phyloP scores from a whole-genome alignment of 805 yeast species.

The Deakozyma indianensis region DNA sequence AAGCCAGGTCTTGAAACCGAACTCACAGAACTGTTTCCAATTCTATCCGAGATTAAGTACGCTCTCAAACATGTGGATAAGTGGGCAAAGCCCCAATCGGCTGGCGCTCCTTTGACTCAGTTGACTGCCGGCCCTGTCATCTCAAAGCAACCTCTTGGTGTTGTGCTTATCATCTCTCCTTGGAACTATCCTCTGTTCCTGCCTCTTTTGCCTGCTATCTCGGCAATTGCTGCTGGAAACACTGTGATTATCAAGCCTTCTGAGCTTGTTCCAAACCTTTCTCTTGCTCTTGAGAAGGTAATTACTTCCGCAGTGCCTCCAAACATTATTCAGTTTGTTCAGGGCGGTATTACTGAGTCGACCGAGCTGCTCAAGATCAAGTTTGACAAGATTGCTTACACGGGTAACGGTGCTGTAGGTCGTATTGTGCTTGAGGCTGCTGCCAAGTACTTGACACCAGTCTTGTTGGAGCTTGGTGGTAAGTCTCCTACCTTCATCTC shows the following conservation, averaged over 20 bases:
- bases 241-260: slow-evolving; percentile 62
- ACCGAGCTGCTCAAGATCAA: slow-evolving; percentile 43
- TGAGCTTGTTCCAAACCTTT: slow-evolving; percentile 53
- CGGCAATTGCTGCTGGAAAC: slow-evolving; percentile 81
- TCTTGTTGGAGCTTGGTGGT: slow-evolving; percentile 77
- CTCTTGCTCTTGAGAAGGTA: slow-evolving; percentile 40
- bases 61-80: slow-evolving; percentile 43
- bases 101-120: slow-evolving; percentile 15
- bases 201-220: slow-evolving; percentile 49
- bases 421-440: slow-evolving; percentile 65
- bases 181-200: slow-evolving; percentile 69
- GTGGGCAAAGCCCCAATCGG: slow-evolving; percentile 43
- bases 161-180: slow-evolving; percentile 59
- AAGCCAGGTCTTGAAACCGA: slow-evolving; percentile 50
- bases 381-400: slow-evolving; percentile 73
- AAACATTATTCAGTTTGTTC: slow-evolving; percentile 45
- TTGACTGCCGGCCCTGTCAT: slow-evolving; percentile 8
- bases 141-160: slow-evolving; percentile 34
- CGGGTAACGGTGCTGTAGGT: slow-evolving; percentile 73
- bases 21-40: slow-evolving; percentile 38
- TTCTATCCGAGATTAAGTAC: slow-evolving; percentile 40
- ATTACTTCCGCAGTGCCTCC: slow-evolving; percentile 40
- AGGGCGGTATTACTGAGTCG: slow-evolving; percentile 60
- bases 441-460: slow-evolving; percentile 73
- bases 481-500: slow-evolving; percentile 75